phyloP scores from a whole-genome alignment of 192 early-diverging fungal species.

The Entophlyctis luteolus region DNA sequence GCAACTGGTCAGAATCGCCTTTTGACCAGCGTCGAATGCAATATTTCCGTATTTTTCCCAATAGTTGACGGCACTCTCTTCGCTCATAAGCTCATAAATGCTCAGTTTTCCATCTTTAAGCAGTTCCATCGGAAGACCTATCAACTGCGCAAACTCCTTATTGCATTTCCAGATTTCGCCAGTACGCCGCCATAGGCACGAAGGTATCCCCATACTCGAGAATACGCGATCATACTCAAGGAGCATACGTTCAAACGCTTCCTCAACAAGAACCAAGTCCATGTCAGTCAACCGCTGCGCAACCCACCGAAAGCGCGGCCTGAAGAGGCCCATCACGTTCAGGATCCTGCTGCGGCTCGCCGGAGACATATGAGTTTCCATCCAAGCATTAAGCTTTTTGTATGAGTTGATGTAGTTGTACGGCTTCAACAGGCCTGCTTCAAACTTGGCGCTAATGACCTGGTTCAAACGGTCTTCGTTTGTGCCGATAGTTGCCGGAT shows the following conservation, averaged over 20 bases:
- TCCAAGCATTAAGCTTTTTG: slow-evolving; percentile 80
- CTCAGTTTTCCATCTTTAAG: slow-evolving; percentile 68
- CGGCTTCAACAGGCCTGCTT: slow-evolving; percentile 92
- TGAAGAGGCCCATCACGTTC: slow-evolving; percentile 81
- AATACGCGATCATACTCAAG: slow-evolving; percentile 95
- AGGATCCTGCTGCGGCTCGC: slow-evolving; percentile 72
- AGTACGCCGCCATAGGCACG: slow-evolving; percentile 92
- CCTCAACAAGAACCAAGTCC: slow-evolving; percentile 91
- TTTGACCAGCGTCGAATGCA: slow-evolving; percentile 93
- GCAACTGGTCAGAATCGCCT: slow-evolving; percentile 92
- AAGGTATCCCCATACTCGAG: slow-evolving; percentile 88
- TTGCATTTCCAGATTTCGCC: slow-evolving; percentile 97
- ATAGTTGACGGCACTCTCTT: slow-evolving; percentile 93
- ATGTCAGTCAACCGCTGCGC: slow-evolving; percentile 88
- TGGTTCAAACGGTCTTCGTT: slow-evolving; percentile 84
- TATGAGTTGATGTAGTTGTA: slow-evolving; percentile 95
- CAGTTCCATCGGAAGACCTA: slow-evolving; percentile 77
- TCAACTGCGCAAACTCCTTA: slow-evolving; percentile 86
- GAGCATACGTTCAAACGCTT: slow-evolving; percentile 89
- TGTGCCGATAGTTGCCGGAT: slow-evolving; percentile 75
- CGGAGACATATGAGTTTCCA: slow-evolving; percentile 81
- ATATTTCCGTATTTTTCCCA: slow-evolving; percentile 99
- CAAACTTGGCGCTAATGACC: slow-evolving; percentile 92
- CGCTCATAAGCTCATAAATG: slow-evolving; percentile 70
- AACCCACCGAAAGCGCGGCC: slow-evolving; percentile 81